Conservation (phyloP, 495 filamentous ascomycete species). For the Penicillium angulare region DNA sequence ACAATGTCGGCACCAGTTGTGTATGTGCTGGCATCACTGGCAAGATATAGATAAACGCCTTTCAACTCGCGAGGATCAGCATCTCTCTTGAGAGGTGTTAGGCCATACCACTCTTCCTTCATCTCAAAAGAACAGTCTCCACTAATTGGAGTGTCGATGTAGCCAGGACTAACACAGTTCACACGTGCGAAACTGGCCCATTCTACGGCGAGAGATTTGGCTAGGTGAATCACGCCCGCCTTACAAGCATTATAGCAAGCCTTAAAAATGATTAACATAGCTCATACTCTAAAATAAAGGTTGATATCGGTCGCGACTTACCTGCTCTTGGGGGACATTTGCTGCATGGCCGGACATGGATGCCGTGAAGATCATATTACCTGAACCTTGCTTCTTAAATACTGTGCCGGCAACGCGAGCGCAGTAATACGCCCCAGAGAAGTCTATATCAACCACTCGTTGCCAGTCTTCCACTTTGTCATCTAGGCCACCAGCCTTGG, state of each 20-base stretch:
- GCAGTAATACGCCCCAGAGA: constrained; percentile 74
- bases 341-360: constrained; percentile 76
- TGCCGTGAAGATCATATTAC: constrained; percentile 69
- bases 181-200: constrained; percentile 76
- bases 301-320: background rate
- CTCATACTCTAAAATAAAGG: background rate
- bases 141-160: constrained; percentile 74
- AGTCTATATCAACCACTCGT: constrained; percentile 64
- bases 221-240: constrained; percentile 74
- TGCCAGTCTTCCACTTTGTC: constrained; percentile 59
- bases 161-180: constrained; percentile 79
- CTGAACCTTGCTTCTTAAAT: constrained; percentile 57
- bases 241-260: constrained; percentile 74
- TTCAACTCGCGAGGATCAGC: constrained; percentile 64
- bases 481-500: constrained; percentile 59
- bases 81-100: constrained; percentile 62
- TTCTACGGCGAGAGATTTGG: constrained; percentile 73
- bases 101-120: constrained; percentile 13
- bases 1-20: constrained; percentile 71
- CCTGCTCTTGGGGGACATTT: constrained; percentile 66
- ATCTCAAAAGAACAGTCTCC: constrained; percentile 7
- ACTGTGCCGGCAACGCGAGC: constrained; percentile 62
- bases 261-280: background rate
- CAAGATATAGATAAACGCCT: constrained; percentile 76
- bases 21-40: constrained; percentile 75